These are phyloP conservation scores for Pleurotus sapidus DNA, from an alignment of 768 basidiomycete genomes.

Conservation along the genomic window DNA sequence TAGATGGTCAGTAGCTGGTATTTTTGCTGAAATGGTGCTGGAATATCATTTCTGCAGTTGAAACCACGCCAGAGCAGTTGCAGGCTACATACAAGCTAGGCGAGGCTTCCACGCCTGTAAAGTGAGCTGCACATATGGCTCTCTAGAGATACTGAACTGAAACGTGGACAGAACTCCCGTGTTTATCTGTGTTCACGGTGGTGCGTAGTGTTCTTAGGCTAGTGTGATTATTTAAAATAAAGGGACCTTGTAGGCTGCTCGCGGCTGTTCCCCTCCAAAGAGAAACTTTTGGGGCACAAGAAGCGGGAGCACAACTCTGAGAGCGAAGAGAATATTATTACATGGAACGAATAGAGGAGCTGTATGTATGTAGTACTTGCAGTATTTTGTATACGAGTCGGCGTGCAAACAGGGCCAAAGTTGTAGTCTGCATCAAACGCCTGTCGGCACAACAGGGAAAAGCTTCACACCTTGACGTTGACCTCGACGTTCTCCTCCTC, in stretches of 20 bases:
- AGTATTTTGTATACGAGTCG: background rate
- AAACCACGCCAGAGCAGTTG: conserved; percentile 55
- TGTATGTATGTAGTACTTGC: background rate
- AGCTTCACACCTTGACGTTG: too few relatives aligned
- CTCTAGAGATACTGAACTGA: background rate
- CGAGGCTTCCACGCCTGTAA: conserved; percentile 60
- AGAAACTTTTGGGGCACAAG: conserved; percentile 66
- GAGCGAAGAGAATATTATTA: conserved; percentile 56
- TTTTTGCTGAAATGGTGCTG: background rate
- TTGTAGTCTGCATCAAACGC: conserved; percentile 3
- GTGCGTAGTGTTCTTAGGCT: conserved; percentile 27
- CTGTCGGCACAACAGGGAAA: background rate
- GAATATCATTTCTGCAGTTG: conserved; percentile 28
- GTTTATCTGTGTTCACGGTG: conserved; percentile 70
- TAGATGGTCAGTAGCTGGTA: conserved; percentile 39
- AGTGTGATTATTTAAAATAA: background rate
- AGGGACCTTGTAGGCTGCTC: conserved; percentile 49
- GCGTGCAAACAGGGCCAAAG: conserved; percentile 8
- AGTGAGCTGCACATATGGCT: conserved; percentile 41
- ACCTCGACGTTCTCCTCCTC: background rate
- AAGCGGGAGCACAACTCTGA: conserved; percentile 69
- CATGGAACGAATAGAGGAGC: conserved; percentile 61
- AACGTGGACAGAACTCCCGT: conserved; percentile 59
- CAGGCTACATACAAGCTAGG: conserved; percentile 41
- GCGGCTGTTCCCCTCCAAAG: conserved; percentile 69